These are phyloP conservation scores for Durio zibethinus DNA, from an alignment of 345 rosid genomes.

Conservation along the genomic window DNA sequence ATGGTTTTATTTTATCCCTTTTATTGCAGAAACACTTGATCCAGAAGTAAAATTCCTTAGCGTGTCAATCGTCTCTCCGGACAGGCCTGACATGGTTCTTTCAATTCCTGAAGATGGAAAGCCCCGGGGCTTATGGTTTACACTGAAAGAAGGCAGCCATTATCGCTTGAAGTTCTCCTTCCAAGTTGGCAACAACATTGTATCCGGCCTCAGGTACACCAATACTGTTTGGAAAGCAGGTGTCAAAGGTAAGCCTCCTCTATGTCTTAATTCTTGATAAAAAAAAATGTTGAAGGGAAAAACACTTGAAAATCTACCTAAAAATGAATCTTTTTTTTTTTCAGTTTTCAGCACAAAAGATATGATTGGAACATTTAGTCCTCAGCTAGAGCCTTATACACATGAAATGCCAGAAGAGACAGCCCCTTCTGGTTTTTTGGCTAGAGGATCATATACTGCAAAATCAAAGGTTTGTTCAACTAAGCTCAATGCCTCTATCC, in stretches of 20 bases:
- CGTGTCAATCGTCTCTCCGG: slow-evolving; percentile 58
- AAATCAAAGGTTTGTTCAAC: slow-evolving; percentile 52
- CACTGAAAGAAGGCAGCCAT: slow-evolving; percentile 69
- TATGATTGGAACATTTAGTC: slow-evolving; percentile 81
- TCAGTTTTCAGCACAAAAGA: slow-evolving; percentile 66
- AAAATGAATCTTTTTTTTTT: background rate
- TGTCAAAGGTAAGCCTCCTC: slow-evolving; percentile 43
- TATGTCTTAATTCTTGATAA: background rate
- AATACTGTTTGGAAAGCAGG: slow-evolving; percentile 81
- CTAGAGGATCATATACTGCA: slow-evolving; percentile 73
- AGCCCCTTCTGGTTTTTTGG: slow-evolving; percentile 74
- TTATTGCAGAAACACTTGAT: slow-evolving; percentile 63
- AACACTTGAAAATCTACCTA: slow-evolving; percentile 3
- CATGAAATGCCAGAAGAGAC: slow-evolving; percentile 63
- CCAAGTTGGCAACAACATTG: slow-evolving; percentile 74
- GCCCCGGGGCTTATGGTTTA: slow-evolving; percentile 62
- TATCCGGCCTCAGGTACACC: slow-evolving; percentile 76
- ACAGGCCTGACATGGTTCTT: slow-evolving; percentile 57
- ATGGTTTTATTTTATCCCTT: background rate
- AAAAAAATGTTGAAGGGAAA: background rate
- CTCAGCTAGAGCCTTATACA: slow-evolving; percentile 64
- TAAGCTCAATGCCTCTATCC: background rate
- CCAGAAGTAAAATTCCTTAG: slow-evolving; percentile 68
- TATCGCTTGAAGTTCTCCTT: slow-evolving; percentile 60
- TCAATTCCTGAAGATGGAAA: slow-evolving; percentile 59